Conservation (phyloP, 1,284 basidiomycete species). For the Rhodotorula sp. region DNA sequence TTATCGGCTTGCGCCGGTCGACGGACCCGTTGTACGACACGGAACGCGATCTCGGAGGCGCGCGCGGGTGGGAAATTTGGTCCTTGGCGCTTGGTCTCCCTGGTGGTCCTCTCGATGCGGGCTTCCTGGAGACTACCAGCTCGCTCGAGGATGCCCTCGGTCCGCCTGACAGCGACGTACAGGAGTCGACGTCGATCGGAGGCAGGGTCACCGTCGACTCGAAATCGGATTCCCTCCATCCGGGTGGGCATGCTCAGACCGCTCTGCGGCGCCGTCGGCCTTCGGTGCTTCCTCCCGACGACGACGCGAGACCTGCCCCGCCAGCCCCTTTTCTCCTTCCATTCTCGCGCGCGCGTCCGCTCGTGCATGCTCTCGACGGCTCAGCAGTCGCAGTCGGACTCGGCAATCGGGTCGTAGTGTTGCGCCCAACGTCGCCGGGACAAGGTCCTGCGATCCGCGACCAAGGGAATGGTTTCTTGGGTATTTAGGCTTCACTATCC, state of each 20-base stretch:
- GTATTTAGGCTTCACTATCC: not conserved
- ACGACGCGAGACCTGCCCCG: not conserved
- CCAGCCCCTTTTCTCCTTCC: slow-evolving; percentile 15
- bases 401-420: slow-evolving; percentile 19
- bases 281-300: too few species aligned
- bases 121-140: slow-evolving; percentile 11
- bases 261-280: not conserved
- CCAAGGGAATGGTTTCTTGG: not conserved
- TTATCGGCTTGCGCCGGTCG: not conserved
- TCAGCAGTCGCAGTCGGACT: slow-evolving; percentile 13
- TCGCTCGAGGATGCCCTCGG: slow-evolving; percentile 4
- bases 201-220: not conserved
- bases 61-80: slow-evolving; percentile 31
- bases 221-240: not conserved
- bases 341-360: slow-evolving; percentile 33
- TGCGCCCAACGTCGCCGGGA: not conserved
- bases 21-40: too few species aligned
- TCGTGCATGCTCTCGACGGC: slow-evolving; percentile 7
- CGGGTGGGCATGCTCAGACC: not conserved
- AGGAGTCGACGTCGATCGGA: not conserved
- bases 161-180: not conserved
- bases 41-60: not conserved
- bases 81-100: slow-evolving; percentile 3
- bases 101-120: slow-evolving; percentile 6
- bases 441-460: not conserved